Evolutionary conservation across 2,329 filamentous ascomycete species (phyloP).

Genomic region (Leptographium lundbergii): DNA sequence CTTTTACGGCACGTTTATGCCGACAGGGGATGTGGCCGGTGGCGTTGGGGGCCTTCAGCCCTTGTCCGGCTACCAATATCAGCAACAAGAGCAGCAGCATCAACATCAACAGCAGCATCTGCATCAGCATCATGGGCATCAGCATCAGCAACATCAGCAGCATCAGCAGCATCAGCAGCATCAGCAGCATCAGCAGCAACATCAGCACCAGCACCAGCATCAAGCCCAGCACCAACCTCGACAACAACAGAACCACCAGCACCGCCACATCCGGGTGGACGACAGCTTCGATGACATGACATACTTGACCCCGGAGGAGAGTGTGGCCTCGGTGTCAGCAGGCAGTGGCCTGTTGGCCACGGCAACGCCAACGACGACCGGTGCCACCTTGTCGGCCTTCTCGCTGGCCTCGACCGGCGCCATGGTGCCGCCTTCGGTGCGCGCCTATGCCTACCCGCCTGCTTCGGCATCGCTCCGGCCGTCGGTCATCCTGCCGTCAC

Average conservation of each 20-base stretch:
- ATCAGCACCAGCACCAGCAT: not conserved
- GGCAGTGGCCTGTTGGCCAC: not conserved
- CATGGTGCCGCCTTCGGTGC: not conserved
- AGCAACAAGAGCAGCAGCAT: not conserved
- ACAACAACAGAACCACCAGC: not conserved
- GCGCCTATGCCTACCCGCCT: not conserved
- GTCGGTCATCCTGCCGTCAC: not conserved
- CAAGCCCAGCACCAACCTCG: not conserved
- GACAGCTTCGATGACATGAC: not conserved
- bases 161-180: not conserved
- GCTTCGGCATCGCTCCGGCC: not conserved
- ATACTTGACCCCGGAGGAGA: not conserved
- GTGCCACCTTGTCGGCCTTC: not conserved
- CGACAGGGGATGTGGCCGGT: not conserved
- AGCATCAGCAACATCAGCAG: not conserved
- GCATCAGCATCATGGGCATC: not conserved
- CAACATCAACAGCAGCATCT: not conserved
- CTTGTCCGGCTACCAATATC: not conserved
- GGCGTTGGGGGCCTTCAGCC: not conserved
- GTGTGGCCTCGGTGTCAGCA: not conserved
- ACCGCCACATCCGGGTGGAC: not conserved
- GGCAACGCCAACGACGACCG: not conserved
- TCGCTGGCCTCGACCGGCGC: not conserved
- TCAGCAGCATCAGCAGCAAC: conserved; percentile 5
- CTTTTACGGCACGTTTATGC: not conserved